Conservation (phyloP, 495 filamentous ascomycete genomes). For the Geoglossum glabrum region DNA sequence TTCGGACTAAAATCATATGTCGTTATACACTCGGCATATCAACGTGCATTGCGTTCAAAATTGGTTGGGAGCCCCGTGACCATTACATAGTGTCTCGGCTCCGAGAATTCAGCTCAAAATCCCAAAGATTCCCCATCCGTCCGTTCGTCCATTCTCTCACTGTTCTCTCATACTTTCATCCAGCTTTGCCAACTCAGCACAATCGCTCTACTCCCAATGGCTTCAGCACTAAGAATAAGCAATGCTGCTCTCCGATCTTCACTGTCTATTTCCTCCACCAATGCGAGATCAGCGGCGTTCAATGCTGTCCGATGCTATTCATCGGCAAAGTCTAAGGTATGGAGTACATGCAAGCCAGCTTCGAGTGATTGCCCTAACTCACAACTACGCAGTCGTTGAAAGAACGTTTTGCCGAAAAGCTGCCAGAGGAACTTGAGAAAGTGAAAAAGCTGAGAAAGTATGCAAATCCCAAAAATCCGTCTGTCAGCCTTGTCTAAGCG, state of each 20-base stretch:
- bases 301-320: slow-evolving; percentile 78
- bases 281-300: slow-evolving; percentile 48
- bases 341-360: too few relatives aligned
- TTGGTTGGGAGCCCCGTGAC: background rate
- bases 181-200: slow-evolving; percentile 11
- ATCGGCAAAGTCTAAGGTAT: slow-evolving; percentile 65
- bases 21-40: background rate
- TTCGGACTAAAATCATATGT: too few relatives aligned
- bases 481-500: background rate
- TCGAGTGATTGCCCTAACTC: slow-evolving; percentile 5
- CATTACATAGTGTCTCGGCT: background rate
- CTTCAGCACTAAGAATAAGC: slow-evolving; percentile 58
- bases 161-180: slow-evolving; percentile 4
- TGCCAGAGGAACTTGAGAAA: slow-evolving; percentile 93
- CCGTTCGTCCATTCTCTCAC: slow-evolving; percentile 3
- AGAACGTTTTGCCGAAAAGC: slow-evolving; percentile 89
- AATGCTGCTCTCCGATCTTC: slow-evolving; percentile 56
- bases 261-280: slow-evolving; percentile 35
- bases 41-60: background rate
- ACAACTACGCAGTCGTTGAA: slow-evolving; percentile 57
- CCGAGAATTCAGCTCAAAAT: background rate
- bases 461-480: slow-evolving; percentile 12
- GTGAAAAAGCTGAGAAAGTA: slow-evolving; percentile 96
- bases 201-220: slow-evolving; percentile 33
- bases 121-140: too few relatives aligned